Base-by-base conservation (phyloP, 805 yeast genomes). In the Crinitomyces ghanaensis region DNA sequence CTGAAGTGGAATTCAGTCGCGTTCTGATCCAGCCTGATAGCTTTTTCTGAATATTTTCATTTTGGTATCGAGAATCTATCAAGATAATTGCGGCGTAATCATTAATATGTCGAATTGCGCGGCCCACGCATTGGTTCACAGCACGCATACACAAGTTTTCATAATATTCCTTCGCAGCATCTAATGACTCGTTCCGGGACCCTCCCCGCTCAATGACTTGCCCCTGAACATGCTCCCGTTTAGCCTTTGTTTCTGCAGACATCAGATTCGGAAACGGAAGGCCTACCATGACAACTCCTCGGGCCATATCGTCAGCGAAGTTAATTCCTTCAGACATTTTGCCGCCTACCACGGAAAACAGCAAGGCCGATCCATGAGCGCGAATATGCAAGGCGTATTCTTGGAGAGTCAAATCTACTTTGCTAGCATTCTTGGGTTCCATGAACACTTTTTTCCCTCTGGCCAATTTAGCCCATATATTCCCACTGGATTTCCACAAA, bases 251-350 rank as follows among this genome's bases (percentile, higher is more conserved):
- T 43, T 84, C 95, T 28, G 88, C 93, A 18, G 91, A 76, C 46
- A 68, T 70, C 0, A 78, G 68, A 53, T 85, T 88, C 0, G 97
- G 96, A 46, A 69, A 88, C 2, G 97, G 96, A 25, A 88, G 53
- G 0, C 96, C 97, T 8, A 83, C 63, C 79, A 88, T 77, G 2
- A 82, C 60, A 0, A 88, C 86, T 0, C 82, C 85, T 37, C 96
- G 63, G 1, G 95, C 95, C n/a, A 88, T 57, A 25, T 77, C 74
- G 48, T 85, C 88, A 7, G 86, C 71, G 52, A 88, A 86, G 50
- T 86, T 86, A 27, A 86, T 88, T 4, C 97, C 97, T 54, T 86
- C 97, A 0, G 94, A 82, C 58, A 86, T 64, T 48, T 78, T 78
- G 0, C 96, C 97, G 2, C 95, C 95, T 11, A 88, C 93, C 1